Percentiles rank a stretch among this genome's conserved stretches.
Evolutionary conservation across 169 alveolate species (phyloP).

Genomic region (Plasmodium sp.): DNA sequence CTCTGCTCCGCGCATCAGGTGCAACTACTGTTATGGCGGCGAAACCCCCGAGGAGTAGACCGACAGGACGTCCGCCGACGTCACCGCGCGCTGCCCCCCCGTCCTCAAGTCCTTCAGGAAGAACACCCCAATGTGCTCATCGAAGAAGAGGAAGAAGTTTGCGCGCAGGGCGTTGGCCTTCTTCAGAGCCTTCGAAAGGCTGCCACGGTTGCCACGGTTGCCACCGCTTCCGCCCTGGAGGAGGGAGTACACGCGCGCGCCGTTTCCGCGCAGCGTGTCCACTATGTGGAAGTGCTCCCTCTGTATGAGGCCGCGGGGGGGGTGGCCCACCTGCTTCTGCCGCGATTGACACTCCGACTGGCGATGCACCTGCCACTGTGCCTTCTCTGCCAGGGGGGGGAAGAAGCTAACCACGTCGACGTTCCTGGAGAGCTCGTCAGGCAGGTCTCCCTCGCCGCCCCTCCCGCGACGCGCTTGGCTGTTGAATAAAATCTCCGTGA

Average conservation of each 20-base stretch:
- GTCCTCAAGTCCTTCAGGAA: conserved; percentile 42
- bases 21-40: not conserved
- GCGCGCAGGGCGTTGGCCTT: conserved; percentile 38
- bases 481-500: conserved; percentile 45
- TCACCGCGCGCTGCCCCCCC: conserved; percentile 19
- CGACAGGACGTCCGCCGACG: conserved; percentile 7
- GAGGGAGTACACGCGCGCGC: conserved; percentile 13
- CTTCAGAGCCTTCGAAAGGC: conserved; percentile 60
- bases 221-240: not conserved
- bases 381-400: not conserved
- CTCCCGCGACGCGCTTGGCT: not conserved
- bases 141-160: conserved; percentile 19
- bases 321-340: not conserved
- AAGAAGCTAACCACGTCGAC: conserved; percentile 39
- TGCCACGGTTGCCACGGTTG: not conserved
- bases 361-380: no score
- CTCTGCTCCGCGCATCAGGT: not conserved
- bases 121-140: not conserved
- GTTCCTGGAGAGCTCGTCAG: not conserved
- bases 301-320: not conserved
- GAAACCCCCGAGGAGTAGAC: not conserved
- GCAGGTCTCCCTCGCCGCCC: not conserved
- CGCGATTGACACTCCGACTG: not conserved
- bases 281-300: conserved; percentile 29
- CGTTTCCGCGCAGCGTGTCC: conserved; percentile 20